Evolutionary conservation across 1,139 yeast genomes (phyloP).

Genomic region (Scheffersomyces stambukii): DNA sequence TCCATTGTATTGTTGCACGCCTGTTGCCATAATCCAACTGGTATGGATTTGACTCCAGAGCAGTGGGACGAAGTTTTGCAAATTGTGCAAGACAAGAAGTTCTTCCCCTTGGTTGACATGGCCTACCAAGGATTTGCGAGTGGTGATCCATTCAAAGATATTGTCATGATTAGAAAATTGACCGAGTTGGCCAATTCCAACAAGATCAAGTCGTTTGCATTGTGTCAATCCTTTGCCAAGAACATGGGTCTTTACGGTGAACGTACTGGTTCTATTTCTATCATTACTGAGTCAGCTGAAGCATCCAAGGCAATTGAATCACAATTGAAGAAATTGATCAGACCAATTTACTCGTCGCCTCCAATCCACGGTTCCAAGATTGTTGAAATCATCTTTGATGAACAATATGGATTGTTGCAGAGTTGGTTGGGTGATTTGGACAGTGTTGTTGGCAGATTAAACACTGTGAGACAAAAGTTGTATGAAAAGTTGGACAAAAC

Average conservation of each 20-base stretch:
- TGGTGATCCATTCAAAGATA: constrained; percentile 56
- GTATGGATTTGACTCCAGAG: constrained; percentile 83
- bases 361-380: constrained; percentile 92
- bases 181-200: constrained; percentile 46
- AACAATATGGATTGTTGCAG: constrained; percentile 48
- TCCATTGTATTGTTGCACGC: constrained; percentile 81
- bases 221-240: constrained; percentile 93
- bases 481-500: constrained; percentile 51
- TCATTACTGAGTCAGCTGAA: constrained; percentile 48
- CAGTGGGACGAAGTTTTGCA: constrained; percentile 77
- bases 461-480: constrained; percentile 66
- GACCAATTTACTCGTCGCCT: constrained; percentile 90
- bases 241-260: constrained; percentile 97
- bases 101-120: constrained; percentile 86
- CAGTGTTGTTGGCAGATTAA: constrained; percentile 74
- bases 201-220: constrained; percentile 50
- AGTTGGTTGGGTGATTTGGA: constrained; percentile 81
- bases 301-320: constrained; percentile 55
- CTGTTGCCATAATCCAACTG: constrained; percentile 98
- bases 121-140: constrained; percentile 98
- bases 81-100: constrained; percentile 51
- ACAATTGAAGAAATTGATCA: constrained; percentile 72
- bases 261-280: constrained; percentile 86
- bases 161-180: constrained; percentile 46
- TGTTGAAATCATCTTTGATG: constrained; percentile 69